phyloP scores from a whole-genome alignment of 345 rosid species.

The Turnera subulata region DNA sequence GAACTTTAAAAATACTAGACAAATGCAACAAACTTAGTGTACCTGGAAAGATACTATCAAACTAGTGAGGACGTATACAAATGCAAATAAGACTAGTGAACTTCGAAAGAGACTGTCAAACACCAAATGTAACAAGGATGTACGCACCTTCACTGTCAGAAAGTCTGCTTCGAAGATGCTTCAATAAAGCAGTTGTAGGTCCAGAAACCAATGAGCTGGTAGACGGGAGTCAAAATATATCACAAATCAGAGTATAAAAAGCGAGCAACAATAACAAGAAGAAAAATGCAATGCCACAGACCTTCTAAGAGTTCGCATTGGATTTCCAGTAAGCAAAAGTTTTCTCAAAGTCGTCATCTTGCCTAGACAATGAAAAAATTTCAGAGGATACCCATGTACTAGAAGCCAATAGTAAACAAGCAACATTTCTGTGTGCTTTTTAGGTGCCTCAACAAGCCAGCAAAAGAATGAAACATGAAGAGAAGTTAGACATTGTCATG shows the following conservation, averaged over 20 bases:
- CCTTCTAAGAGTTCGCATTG: slow-evolving; percentile 87
- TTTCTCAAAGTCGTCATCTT: slow-evolving; percentile 78
- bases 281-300: slow-evolving; percentile 23
- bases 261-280: slow-evolving; percentile 7
- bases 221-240: slow-evolving; percentile 3
- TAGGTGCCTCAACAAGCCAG: neutral
- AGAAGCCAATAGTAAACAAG: neutral
- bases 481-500: too few species aligned
- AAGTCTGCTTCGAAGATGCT: slow-evolving; percentile 77
- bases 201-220: slow-evolving; percentile 86
- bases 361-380: slow-evolving; percentile 35
- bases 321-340: slow-evolving; percentile 78
- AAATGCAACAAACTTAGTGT: neutral
- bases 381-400: neutral
- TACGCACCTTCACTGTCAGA: slow-evolving; percentile 64
- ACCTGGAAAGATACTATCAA: too few species aligned
- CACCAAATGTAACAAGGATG: slow-evolving; percentile 1
- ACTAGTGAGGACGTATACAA: too few species aligned
- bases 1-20: slow-evolving; percentile 7
- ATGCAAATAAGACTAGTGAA: too few species aligned
- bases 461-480: too few species aligned
- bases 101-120: neutral
- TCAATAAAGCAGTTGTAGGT: slow-evolving; percentile 78
- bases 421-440: neutral
- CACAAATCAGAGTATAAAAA: slow-evolving; percentile 16